Evolutionary conservation across 1,284 basidiomycete species (phyloP).

Genomic region (Melanopsichium pennsylvanicum): DNA sequence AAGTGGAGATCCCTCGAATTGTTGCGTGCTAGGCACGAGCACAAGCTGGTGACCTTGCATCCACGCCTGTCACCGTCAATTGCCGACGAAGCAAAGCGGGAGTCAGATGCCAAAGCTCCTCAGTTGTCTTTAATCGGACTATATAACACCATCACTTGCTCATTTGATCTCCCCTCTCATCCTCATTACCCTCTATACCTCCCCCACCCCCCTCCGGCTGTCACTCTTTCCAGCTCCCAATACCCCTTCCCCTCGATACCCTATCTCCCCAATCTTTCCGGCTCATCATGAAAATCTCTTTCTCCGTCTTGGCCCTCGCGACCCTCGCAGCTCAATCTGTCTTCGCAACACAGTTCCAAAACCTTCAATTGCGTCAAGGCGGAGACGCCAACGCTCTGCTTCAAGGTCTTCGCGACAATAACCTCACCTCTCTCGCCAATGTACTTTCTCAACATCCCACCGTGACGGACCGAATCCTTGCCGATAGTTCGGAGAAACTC

Average conservation of each 20-base stretch:
- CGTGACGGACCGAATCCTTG: conserved; percentile 43
- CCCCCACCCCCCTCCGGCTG: conserved; percentile 15
- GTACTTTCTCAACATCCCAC: conserved; percentile 34
- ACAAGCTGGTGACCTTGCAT: too few relatives aligned
- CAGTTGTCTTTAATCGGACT: neutral
- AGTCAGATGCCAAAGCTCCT: neutral
- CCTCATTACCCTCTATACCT: conserved; percentile 1
- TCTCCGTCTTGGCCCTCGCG: conserved; percentile 13
- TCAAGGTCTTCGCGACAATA: conserved; percentile 40
- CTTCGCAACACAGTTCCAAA: conserved; percentile 22
- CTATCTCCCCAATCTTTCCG: neutral
- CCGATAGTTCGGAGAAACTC: conserved; percentile 33
- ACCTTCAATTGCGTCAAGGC: conserved; percentile 34
- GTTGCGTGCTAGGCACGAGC: too few relatives aligned
- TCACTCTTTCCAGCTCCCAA: conserved; percentile 44
- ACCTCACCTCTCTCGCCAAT: conserved; percentile 43
- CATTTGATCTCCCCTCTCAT: neutral
- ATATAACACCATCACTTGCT: conserved; percentile 20
- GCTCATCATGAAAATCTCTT: conserved; percentile 29
- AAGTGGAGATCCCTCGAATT: too few relatives aligned
- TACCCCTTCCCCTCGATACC: neutral
- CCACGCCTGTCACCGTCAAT: too few relatives aligned
- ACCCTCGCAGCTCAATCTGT: conserved; percentile 17
- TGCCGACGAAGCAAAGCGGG: too few relatives aligned
- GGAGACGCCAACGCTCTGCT: conserved; percentile 42